Base-by-base conservation (phyloP, 1,284 basidiomycete genomes). In the Marasmius fiardii region DNA sequence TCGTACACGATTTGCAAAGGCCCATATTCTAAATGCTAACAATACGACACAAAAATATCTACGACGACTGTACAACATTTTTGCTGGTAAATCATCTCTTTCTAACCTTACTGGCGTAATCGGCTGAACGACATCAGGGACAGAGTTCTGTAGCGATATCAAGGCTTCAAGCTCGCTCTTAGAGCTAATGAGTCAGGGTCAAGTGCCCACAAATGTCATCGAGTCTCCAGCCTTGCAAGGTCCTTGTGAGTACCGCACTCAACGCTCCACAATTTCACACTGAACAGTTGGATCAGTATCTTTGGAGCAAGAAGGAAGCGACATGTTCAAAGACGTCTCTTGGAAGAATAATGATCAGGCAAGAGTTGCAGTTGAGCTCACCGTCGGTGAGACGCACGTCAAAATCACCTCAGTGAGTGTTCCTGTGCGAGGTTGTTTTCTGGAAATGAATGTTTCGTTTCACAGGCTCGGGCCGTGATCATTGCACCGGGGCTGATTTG, bases 21-120 rank as follows among this genome's bases (percentile, higher is more conserved):
- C 86, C 8, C 86, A 88, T 58, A 80, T 94, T 44, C 74, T 95
- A 52, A 93, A 92, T 61, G 84, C 90, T n/a, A 95, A 95, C 64
- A 74, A 78, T 4, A 74, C 86, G 53, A 86, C 88, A 0, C 81
- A 86, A 64, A 83, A 83, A 62, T 92, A 91, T 64, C 71, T 94
- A 50, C 81, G 88, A 52, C 79, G 91, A 57, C 67, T 93, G 50
- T 86, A 88, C 65, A 87, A 91, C 58, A 79, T 92, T 44, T 84
- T 83, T 39, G 82, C 83, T 53, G 88, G 92, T 90, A 65, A 54
- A 79, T 68, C 23, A 10, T 43, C 18, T 43, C 7, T 41, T n/a
- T 45, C 10, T 41, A 7, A 24, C n/a, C 2, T 43, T 8, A 44
- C 11, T 6, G 7, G 24, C 28, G 37, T 34, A 16, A 34, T 34